A percentile compares a stretch with the other conserved stretches of the same genome.
phyloP scores from a whole-genome alignment of 2,329 filamentous ascomycete species.

The Pyrenophora seminiperda region DNA sequence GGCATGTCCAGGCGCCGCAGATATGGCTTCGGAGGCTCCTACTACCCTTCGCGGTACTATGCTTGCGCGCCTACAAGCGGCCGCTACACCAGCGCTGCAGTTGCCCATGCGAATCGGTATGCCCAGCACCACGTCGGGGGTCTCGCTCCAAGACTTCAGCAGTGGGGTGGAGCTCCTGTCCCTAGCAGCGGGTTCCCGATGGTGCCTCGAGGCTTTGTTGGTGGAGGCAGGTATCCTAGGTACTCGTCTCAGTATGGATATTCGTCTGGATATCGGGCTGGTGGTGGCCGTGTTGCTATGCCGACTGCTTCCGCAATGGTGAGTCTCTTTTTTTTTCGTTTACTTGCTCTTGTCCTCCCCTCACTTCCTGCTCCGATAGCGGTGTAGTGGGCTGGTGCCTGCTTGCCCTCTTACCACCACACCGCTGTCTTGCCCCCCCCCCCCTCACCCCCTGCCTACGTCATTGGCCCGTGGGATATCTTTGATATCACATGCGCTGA shows the following conservation, averaged over 20 bases:
- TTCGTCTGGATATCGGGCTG: slow-evolving; percentile 20
- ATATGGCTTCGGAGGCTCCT: slow-evolving; percentile 28
- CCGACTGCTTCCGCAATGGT: slow-evolving; percentile 30
- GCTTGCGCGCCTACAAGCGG: slow-evolving; percentile 18
- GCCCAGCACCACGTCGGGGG: slow-evolving; percentile 7
- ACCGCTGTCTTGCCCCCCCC: slow-evolving; percentile 18
- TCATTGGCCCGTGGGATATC: slow-evolving; percentile 12
- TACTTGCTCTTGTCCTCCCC: too few relatives aligned
- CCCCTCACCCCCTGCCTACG: too few relatives aligned
- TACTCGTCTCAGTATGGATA: slow-evolving; percentile 18
- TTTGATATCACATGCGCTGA: not conserved
- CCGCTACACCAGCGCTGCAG: slow-evolving; percentile 9
- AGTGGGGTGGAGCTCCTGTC: too few relatives aligned
- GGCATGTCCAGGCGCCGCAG: slow-evolving; percentile 27
- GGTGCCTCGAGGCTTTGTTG: slow-evolving; percentile 1
- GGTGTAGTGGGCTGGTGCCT: slow-evolving; percentile 16
- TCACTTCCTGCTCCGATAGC: slow-evolving; percentile 13
- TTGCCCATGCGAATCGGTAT: slow-evolving; percentile 14
- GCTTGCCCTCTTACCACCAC: slow-evolving; percentile 18
- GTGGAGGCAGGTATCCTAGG: not conserved
- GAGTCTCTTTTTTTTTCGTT: slow-evolving; percentile 26
- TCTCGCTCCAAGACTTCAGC: too few relatives aligned
- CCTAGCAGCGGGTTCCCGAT: too few relatives aligned
- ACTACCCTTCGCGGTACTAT: slow-evolving; percentile 40
- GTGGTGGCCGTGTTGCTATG: slow-evolving; percentile 26